Evolutionary conservation across 805 yeast genomes (phyloP), one percentile per base, ranked within the genome.

Genomic region (Metschnikowia dekortorum): DNA sequence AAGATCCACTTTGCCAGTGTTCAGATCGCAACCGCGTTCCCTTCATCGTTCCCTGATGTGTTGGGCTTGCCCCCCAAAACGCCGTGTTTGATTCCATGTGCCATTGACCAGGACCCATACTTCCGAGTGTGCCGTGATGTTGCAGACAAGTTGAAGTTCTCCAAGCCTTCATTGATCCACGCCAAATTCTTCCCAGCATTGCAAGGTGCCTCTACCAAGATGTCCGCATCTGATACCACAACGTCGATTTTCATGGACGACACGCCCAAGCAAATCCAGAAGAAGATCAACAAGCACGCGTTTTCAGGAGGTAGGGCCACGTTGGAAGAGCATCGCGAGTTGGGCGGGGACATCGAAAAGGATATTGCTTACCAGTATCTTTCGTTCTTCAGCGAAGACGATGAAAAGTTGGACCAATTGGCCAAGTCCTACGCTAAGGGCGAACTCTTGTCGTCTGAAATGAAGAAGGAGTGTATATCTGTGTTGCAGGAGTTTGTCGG

Each of bases 21-120:
- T 62, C 99, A 94, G 75, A 94, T 95, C 63, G 88, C 97, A 28
- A 84, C 97, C 14, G 95, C 97, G 1, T 92, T 94, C 75, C 96
- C 97, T 52, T 87, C 92, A 44, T 88, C 97, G 11, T 94, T 89
- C 80, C 99, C 98, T 2, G 96, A 85, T 56, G 87, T 94, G 26
- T 80, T 94, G 60, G 97, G 89, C 6, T 71, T 85, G 61, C 89
- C 95, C 42, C 75, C 84, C 44, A 94, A 91, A 74, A 89, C 97
- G 0, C 98, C 97, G 54, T 89, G 96, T 70, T 76, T 94, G 68
- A 94, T 94, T 68, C 99, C 99, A 37, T 94, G 99, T 78, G 99
- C 99, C 44, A 94, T 94, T 66, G 99, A 94, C 68, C 99, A 92
- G 76, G 99, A 94, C 69, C 98, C 99, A 31, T 94, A 94, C 70